These are phyloP conservation scores for Saxophila tyrrhenica DNA, from an alignment of 495 filamentous ascomycete species.

Conservation along the genomic window DNA sequence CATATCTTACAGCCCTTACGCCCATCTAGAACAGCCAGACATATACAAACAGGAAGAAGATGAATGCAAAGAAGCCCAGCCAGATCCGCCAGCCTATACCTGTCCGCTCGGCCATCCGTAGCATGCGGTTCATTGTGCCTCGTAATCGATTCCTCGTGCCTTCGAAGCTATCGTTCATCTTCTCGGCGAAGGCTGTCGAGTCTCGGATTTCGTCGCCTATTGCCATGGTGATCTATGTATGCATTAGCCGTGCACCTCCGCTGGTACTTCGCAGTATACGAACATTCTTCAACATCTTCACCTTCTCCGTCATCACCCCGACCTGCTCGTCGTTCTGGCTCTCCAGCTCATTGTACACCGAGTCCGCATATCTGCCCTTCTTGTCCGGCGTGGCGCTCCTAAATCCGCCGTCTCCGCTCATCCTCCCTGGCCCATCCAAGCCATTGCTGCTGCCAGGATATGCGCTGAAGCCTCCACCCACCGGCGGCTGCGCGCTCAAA, in stretches of 20 bases:
- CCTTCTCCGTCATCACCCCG: slow-evolving; percentile 81
- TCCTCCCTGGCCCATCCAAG: slow-evolving; percentile 22
- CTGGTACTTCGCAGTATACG: slow-evolving; percentile 33
- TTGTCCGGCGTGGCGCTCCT: slow-evolving; percentile 73
- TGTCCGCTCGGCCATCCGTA: slow-evolving; percentile 86
- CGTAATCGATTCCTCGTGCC: slow-evolving; percentile 63
- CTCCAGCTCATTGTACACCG: slow-evolving; percentile 85
- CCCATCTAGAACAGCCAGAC: slow-evolving; percentile 68
- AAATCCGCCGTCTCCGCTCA: slow-evolving; percentile 31
- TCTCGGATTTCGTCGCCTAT: slow-evolving; percentile 93
- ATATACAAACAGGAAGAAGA: slow-evolving; percentile 72
- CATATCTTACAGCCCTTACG: background rate
- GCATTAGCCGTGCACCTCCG: background rate
- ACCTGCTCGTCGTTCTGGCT: slow-evolving; percentile 89
- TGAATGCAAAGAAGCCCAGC: slow-evolving; percentile 72
- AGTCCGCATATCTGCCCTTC: slow-evolving; percentile 87
- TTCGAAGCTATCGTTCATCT: slow-evolving; percentile 88
- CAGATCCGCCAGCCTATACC: slow-evolving; percentile 93
- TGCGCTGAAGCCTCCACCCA: slow-evolving; percentile 20
- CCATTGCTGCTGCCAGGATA: slow-evolving; percentile 44
- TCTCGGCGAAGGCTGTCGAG: slow-evolving; percentile 69
- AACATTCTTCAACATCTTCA: slow-evolving; percentile 85
- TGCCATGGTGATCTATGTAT: slow-evolving; percentile 66
- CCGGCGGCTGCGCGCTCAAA: slow-evolving; percentile 6
- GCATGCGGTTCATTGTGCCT: slow-evolving; percentile 94